A percentile compares a stretch with the other conserved stretches of the same genome.
These are phyloP conservation scores for Daldinia sp. DNA, from an alignment of 2,329 filamentous ascomycete species.

Conservation along the genomic window DNA sequence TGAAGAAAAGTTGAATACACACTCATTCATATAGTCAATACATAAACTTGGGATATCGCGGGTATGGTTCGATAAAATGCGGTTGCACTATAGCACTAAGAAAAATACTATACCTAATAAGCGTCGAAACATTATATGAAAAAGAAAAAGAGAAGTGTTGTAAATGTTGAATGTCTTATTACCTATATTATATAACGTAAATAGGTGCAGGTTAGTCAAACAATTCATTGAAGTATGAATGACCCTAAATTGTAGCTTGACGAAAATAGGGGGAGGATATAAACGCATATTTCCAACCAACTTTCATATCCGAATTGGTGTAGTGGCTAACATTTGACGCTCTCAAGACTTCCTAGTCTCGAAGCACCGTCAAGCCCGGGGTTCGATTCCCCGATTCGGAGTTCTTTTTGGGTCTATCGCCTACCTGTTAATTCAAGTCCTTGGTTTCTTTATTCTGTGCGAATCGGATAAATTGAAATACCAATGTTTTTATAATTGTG, in stretches of 20 bases:
- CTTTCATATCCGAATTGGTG: slow-evolving; percentile 46
- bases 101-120: too few species aligned
- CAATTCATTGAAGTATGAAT: too few species aligned
- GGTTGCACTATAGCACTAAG: too few species aligned
- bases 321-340: slow-evolving; percentile 49
- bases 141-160: too few species aligned
- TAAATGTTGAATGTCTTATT: too few species aligned
- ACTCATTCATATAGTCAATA: background rate
- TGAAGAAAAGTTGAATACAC: too few species aligned
- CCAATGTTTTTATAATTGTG: background rate
- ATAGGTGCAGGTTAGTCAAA: too few species aligned
- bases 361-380: slow-evolving; percentile 41
- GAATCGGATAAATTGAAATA: background rate
- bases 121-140: too few species aligned
- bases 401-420: slow-evolving; percentile 8
- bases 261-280: too few species aligned
- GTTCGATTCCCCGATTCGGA: slow-evolving; percentile 46
- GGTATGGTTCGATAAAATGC: background rate
- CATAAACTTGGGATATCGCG: background rate
- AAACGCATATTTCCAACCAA: background rate
- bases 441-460: background rate
- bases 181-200: too few species aligned
- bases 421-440: background rate
- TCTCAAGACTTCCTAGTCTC: slow-evolving; percentile 38
- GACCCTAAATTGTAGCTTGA: too few species aligned